These are phyloP conservation scores for Austropuccinia psidii DNA, from an alignment of 1,284 basidiomycete species.

Conservation along the genomic window DNA sequence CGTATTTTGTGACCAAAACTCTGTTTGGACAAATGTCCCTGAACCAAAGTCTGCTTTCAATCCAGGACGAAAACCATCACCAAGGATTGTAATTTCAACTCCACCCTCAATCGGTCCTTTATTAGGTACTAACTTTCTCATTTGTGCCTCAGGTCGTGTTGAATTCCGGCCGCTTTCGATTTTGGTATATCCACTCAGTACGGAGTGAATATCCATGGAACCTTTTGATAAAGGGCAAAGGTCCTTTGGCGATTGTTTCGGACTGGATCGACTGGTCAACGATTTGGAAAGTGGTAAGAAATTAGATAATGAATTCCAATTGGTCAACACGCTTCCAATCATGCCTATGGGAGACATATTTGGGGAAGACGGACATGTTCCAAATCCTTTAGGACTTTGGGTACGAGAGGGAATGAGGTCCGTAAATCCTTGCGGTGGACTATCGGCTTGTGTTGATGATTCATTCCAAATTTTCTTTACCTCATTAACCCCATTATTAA, in stretches of 20 bases:
- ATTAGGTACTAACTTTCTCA: constrained; percentile 67
- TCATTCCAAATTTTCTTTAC: background rate
- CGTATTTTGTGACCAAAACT: constrained; percentile 87
- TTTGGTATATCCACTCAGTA: constrained; percentile 36
- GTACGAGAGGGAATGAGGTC: background rate
- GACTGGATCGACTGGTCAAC: constrained; percentile 38
- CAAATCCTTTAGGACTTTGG: background rate
- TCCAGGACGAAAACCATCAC: constrained; percentile 65
- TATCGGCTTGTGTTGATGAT: constrained; percentile 17
- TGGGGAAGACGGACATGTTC: constrained; percentile 12
- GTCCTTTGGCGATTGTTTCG: constrained; percentile 38
- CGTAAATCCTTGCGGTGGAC: background rate
- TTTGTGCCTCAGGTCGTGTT: constrained; percentile 45
- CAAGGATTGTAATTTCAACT: constrained; percentile 87
- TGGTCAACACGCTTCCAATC: constrained; percentile 43
- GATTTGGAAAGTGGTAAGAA: constrained; percentile 33
- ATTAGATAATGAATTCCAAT: constrained; percentile 16
- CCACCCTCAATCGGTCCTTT: constrained; percentile 75
- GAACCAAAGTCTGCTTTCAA: constrained; percentile 77
- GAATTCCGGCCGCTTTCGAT: constrained; percentile 38
- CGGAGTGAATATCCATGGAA: background rate
- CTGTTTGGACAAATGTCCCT: constrained; percentile 68
- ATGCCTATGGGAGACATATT: constrained; percentile 44
- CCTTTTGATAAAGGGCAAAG: constrained; percentile 35
- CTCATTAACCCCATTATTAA: constrained; percentile 1